Evolutionary conservation across 495 filamentous ascomycete genomes (phyloP), one percentile per base, ranked within the genome.

Genomic region (Melanomma pulvis-pyrius): DNA sequence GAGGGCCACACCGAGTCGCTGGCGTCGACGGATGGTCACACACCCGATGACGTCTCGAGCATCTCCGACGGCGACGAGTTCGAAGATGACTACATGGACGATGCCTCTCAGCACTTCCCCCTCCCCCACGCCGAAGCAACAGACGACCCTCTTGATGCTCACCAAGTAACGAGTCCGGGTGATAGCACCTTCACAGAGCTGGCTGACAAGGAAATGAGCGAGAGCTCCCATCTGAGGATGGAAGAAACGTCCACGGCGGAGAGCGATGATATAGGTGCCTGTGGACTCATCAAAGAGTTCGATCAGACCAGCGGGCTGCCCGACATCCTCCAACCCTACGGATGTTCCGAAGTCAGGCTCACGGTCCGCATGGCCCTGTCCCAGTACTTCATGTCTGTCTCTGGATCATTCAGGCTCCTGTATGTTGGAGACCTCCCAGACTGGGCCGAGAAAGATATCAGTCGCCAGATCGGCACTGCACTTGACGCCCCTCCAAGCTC

Each of bases 41-140:
- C 70, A n/a, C 70, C 73, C n/a, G 73, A 74, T 39, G 70, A 74
- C 22, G 54, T 68, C 28, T 68, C 65, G 1, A 65, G 55, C 67
- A 49, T 58, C 48, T 49, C 55, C 8, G 62, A 73, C 21, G 63
- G 64, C 19, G 69, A 67, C 11, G 68, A 69, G 39, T 65, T 28
- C 54, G 59, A 62, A 17, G 63, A 62, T n/a, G 58, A 61, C 46
- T 67, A 55, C 25, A 54, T 53, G 24, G 25, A 56, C 57, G 49
- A 56, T 36, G 47, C 59, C 46, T 59, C 51, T 3, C 39, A 62
- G 28, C 39, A 28, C 47, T 47, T 47, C 32, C 47, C 55, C 5
- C 28, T 46, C 34, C 30, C 63, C 21, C 28, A 29, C 4, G 51
- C 26, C 55, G 28, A 25, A 15, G 47, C 47, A 25, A 5, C 54